A percentile compares a stretch with the other conserved stretches of the same genome.
Conservation (phyloP, 2,329 filamentous ascomycete species). For the Ceratocystis alfenasii region DNA sequence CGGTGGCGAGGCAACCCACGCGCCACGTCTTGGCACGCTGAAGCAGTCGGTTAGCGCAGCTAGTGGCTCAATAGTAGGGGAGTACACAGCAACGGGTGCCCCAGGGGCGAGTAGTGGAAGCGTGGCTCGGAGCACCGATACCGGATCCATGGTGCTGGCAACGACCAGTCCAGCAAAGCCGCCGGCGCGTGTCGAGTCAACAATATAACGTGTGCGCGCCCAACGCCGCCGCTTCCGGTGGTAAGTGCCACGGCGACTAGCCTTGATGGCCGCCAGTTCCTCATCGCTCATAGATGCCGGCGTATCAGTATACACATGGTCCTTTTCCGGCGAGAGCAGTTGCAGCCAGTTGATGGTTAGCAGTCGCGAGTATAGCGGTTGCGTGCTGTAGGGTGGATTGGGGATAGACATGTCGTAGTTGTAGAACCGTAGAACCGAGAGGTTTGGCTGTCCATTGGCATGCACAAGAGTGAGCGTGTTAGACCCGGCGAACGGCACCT, state of each 20-base stretch:
- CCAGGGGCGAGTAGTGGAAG: conserved; percentile 75
- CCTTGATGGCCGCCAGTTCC: conserved; percentile 59
- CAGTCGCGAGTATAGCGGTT: conserved; percentile 72
- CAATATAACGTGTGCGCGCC: conserved; percentile 57
- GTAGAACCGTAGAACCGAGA: conserved; percentile 81
- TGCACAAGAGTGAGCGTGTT: conserved; percentile 77
- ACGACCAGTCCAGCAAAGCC: conserved; percentile 75
- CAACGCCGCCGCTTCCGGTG: conserved; percentile 81
- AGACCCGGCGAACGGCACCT: conserved; percentile 52
- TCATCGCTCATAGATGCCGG: conserved; percentile 49
- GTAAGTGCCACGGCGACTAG: conserved; percentile 70
- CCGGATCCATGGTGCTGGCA: conserved; percentile 69
- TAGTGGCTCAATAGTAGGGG: conserved; percentile 66
- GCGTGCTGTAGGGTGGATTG: conserved; percentile 44
- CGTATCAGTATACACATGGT: conserved; percentile 58
- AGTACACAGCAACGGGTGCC: conserved; percentile 76
- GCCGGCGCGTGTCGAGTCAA: conserved; percentile 62
- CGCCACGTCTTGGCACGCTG: conserved; percentile 63
- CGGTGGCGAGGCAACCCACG: conserved; percentile 51
- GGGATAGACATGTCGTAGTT: conserved; percentile 62
- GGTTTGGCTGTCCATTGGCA: conserved; percentile 72
- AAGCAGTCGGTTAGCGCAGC: conserved; percentile 71
- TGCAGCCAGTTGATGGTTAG: conserved; percentile 86
- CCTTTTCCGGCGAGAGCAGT: conserved; percentile 62
- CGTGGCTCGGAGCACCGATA: conserved; percentile 59